phyloP scores from a whole-genome alignment of 306 rosid genomes.

The Argentina anserina region DNA sequence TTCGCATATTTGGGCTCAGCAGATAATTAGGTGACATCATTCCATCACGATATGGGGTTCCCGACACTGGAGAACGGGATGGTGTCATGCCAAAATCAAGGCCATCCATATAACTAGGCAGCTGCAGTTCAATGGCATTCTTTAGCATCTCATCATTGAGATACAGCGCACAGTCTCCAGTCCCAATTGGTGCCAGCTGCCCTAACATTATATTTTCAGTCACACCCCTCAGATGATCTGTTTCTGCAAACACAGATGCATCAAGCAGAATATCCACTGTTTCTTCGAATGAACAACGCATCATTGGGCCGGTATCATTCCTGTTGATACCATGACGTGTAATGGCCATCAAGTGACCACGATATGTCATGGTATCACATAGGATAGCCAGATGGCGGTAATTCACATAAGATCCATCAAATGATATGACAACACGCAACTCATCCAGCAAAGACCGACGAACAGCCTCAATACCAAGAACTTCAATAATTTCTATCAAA shows the following conservation, averaged over 20 bases:
- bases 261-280: constrained; percentile 97
- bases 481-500: constrained; percentile 94
- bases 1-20: constrained; percentile 84
- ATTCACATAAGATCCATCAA: constrained; percentile 96
- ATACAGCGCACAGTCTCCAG: constrained; percentile 79
- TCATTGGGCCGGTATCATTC: constrained; percentile 98
- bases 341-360: constrained; percentile 98
- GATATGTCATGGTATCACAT: constrained; percentile 96
- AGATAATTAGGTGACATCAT: constrained; percentile 94
- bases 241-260: constrained; percentile 93
- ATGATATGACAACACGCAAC: constrained; percentile 89
- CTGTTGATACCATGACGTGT: constrained; percentile 97
- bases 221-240: constrained; percentile 85
- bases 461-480: constrained; percentile 98
- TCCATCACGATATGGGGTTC: constrained; percentile 93
- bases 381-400: constrained; percentile 96
- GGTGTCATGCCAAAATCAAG: constrained; percentile 99
- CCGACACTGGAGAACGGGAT: constrained; percentile 81
- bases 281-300: constrained; percentile 98
- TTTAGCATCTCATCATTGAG: constrained; percentile 95
- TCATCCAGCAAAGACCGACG: constrained; percentile 85
- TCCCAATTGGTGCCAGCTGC: constrained; percentile 96
- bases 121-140: constrained; percentile 95
- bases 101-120: constrained; percentile 95
- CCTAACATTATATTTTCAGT: constrained; percentile 97